These are phyloP conservation scores for Paramyrothecium roridum DNA, from an alignment of 2,329 filamentous ascomycete genomes.

Conservation along the genomic window DNA sequence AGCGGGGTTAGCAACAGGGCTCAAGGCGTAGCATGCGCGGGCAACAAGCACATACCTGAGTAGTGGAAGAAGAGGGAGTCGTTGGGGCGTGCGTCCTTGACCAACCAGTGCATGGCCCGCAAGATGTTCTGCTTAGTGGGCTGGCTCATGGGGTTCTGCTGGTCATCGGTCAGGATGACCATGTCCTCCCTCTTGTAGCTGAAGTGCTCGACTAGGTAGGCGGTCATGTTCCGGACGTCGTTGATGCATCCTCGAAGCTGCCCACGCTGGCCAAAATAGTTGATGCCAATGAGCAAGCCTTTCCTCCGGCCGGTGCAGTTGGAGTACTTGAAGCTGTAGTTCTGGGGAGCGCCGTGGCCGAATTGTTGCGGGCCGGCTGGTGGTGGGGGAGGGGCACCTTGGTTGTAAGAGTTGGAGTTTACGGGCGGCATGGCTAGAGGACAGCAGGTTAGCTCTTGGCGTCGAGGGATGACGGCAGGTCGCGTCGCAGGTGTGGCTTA, in stretches of 20 bases:
- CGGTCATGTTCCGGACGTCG: conserved; percentile 95
- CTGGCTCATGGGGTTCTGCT: conserved; percentile 96
- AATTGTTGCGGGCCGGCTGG: conserved; percentile 68
- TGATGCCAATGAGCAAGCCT: conserved; percentile 89
- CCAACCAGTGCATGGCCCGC: conserved; percentile 95
- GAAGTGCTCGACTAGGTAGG: conserved; percentile 83
- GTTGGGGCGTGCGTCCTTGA: conserved; percentile 88
- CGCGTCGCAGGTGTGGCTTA: conserved; percentile 24
- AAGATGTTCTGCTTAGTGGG: conserved; percentile 94
- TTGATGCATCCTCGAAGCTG: conserved; percentile 94
- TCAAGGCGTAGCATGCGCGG: background rate
- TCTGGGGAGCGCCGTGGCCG: conserved; percentile 74
- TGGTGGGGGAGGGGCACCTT: conserved; percentile 56
- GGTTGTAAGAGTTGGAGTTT: conserved; percentile 8
- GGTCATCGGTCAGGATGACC: conserved; percentile 94
- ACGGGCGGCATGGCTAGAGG: conserved; percentile 12
- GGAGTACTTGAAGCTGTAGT: conserved; percentile 87
- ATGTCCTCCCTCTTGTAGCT: conserved; percentile 94
- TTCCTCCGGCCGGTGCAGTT: conserved; percentile 86
- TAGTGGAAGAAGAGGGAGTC: conserved; percentile 98
- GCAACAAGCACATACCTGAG: conserved; percentile 60
- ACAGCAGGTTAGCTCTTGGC: background rate
- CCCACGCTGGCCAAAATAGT: conserved; percentile 91
- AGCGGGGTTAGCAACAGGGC: conserved; percentile 9
- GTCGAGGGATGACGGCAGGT: background rate